These are phyloP conservation scores for Collybiopsis confluens DNA, from an alignment of 768 basidiomycete genomes.

Conservation along the genomic window DNA sequence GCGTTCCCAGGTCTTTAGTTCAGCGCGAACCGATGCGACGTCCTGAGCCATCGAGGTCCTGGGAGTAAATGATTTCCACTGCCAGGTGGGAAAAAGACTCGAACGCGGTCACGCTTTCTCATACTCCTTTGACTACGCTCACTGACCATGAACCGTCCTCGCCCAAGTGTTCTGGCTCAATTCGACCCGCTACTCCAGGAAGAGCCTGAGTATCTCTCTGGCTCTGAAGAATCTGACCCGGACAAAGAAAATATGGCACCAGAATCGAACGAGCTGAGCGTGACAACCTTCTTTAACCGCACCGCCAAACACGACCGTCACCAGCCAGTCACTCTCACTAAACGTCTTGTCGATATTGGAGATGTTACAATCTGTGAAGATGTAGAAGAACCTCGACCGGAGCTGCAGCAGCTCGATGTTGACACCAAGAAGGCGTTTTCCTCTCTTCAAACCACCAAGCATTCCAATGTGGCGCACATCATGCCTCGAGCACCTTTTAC, in stretches of 20 bases:
- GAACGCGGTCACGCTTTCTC: background rate
- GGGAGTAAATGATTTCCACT: background rate
- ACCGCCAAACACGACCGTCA: conserved; percentile 21
- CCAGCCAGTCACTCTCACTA: conserved; percentile 27
- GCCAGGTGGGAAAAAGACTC: background rate
- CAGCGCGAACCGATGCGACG: conserved; percentile 48
- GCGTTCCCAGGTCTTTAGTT: conserved; percentile 79
- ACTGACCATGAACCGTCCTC: conserved; percentile 32
- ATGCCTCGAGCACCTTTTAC: conserved; percentile 7
- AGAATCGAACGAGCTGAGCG: conserved; percentile 16
- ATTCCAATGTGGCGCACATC: background rate
- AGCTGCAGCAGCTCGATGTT: conserved; percentile 18
- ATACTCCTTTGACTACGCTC: background rate
- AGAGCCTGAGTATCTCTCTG: conserved; percentile 17
- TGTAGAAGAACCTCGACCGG: conserved; percentile 13
- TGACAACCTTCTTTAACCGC: conserved; percentile 34
- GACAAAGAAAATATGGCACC: conserved; percentile 45
- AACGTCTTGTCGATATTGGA: conserved; percentile 46
- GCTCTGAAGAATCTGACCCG: conserved; percentile 22
- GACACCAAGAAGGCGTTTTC: conserved; percentile 29
- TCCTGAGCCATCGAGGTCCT: conserved; percentile 41
- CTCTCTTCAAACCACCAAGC: conserved; percentile 14
- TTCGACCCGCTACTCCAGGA: conserved; percentile 44
- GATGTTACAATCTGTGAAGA: conserved; percentile 41
- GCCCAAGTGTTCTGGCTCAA: conserved; percentile 42